phyloP scores from a whole-genome alignment of 179 eudicot species.

The Vitellaria paradoxa region DNA sequence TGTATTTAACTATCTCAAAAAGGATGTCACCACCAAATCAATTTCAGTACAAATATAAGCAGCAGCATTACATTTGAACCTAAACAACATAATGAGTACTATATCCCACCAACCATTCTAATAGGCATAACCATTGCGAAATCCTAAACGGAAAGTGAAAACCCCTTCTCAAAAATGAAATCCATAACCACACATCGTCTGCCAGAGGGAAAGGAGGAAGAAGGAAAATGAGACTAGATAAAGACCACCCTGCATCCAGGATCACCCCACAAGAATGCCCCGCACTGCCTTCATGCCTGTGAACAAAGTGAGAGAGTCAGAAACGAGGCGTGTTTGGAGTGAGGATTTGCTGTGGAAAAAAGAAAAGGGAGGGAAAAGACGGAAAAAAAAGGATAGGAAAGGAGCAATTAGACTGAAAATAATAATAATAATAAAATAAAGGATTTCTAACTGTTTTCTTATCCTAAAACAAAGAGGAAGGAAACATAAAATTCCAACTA shows the following conservation, averaged over 20 bases:
- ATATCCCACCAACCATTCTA: slow-evolving; percentile 8
- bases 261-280: slow-evolving; percentile 31
- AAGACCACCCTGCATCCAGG: slow-evolving; percentile 61
- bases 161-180: neutral
- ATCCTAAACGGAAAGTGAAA: slow-evolving; percentile 13
- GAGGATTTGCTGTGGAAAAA: neutral
- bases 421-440: too few relatives aligned
- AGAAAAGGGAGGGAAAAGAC: neutral
- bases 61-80: slow-evolving; percentile 13
- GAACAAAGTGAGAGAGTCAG: slow-evolving; percentile 1
- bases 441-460: too few relatives aligned
- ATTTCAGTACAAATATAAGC: neutral
- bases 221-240: slow-evolving; percentile 39
- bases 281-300: slow-evolving; percentile 52
- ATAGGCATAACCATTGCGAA: neutral
- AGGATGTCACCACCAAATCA: slow-evolving; percentile 8
- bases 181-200: slow-evolving; percentile 10
- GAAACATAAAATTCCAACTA: too few relatives aligned
- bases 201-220: slow-evolving; percentile 1
- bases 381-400: too few relatives aligned
- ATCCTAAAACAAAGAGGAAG: too few relatives aligned
- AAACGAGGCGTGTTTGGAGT: neutral
- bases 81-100: slow-evolving; percentile 2
- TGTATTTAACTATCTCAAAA: neutral
- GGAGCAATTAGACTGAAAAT: too few relatives aligned